phyloP scores from a whole-genome alignment of 2,329 filamentous ascomycete genomes.

The Proliferodiscus dingleyae region DNA sequence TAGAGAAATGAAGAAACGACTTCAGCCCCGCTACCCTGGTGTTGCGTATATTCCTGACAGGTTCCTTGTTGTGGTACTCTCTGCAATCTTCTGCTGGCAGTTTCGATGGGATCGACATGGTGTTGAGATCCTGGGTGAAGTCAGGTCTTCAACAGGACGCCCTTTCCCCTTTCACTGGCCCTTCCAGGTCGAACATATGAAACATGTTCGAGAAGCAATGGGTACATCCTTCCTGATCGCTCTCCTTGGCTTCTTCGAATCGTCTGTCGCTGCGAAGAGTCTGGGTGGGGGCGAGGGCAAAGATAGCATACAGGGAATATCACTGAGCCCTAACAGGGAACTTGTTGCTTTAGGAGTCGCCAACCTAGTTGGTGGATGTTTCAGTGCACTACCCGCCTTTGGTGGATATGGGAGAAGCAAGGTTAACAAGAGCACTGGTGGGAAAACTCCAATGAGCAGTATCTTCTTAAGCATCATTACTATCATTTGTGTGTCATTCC shows the following conservation, averaged over 20 bases:
- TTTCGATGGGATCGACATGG: conserved; percentile 76
- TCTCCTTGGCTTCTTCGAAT: conserved; percentile 96
- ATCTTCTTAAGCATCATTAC: conserved; percentile 81
- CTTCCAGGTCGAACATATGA: conserved; percentile 70
- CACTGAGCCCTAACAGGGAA: conserved; percentile 85
- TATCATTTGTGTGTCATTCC: conserved; percentile 71
- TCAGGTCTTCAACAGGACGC: conserved; percentile 68
- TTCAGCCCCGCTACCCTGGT: conserved; percentile 73
- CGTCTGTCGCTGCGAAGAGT: conserved; percentile 90
- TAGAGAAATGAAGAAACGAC: conserved; percentile 72
- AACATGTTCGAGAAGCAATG: conserved; percentile 79
- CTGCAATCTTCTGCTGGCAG: conserved; percentile 71
- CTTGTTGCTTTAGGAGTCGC: conserved; percentile 86
- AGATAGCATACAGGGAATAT: conserved; percentile 70
- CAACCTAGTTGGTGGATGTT: conserved; percentile 86
- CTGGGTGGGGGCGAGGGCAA: conserved; percentile 56
- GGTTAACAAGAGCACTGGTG: conserved; percentile 87
- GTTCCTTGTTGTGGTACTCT: conserved; percentile 81
- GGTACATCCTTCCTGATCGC: conserved; percentile 91
- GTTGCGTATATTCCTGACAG: conserved; percentile 91
- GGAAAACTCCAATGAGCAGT: conserved; percentile 88
- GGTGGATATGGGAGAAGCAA: conserved; percentile 95
- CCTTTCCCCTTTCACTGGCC: conserved; percentile 81
- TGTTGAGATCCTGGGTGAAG: conserved; percentile 76
- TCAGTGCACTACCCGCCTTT: conserved; percentile 90